Evolutionary conservation across 306 rosid species (phyloP).

Genomic region (Dryas octopetala): DNA sequence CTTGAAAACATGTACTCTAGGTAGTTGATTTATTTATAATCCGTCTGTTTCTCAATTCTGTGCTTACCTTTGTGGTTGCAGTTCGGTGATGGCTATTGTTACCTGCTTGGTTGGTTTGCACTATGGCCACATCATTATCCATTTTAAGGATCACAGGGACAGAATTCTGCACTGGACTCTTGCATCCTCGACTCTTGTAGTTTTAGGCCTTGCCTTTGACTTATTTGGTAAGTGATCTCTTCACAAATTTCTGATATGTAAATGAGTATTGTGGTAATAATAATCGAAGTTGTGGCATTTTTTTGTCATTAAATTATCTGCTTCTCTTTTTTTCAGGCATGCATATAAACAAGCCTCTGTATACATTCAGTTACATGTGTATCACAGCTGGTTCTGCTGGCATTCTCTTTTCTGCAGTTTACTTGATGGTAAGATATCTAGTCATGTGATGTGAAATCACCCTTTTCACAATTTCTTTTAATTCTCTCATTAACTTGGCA

Average conservation of each 20-base stretch:
- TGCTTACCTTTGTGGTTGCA: constrained; percentile 25
- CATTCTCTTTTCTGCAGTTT: constrained; percentile 66
- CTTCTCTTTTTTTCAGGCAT: constrained; percentile 40
- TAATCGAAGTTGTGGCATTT: background rate
- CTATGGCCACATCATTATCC: constrained; percentile 83
- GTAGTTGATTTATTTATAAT: background rate
- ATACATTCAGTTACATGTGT: constrained; percentile 80
- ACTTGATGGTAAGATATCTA: constrained; percentile 63
- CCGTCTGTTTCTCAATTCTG: constrained; percentile 18
- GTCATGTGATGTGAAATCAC: background rate
- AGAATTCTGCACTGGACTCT: constrained; percentile 77
- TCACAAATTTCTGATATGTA: background rate
- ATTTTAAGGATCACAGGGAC: constrained; percentile 76
- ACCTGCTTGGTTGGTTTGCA: constrained; percentile 96
- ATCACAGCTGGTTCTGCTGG: constrained; percentile 88
- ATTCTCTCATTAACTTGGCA: background rate
- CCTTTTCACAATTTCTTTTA: background rate
- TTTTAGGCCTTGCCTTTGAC: constrained; percentile 60
- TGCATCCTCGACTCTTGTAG: constrained; percentile 60
- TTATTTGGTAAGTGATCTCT: constrained; percentile 46
- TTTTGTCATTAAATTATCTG: background rate
- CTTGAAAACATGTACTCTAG: background rate
- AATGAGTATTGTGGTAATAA: background rate
- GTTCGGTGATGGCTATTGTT: constrained; percentile 88
- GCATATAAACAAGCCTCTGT: constrained; percentile 91